These are phyloP conservation scores for Beauveria sp. DNA, from an alignment of 2,329 filamentous ascomycete genomes.

Conservation along the genomic window DNA sequence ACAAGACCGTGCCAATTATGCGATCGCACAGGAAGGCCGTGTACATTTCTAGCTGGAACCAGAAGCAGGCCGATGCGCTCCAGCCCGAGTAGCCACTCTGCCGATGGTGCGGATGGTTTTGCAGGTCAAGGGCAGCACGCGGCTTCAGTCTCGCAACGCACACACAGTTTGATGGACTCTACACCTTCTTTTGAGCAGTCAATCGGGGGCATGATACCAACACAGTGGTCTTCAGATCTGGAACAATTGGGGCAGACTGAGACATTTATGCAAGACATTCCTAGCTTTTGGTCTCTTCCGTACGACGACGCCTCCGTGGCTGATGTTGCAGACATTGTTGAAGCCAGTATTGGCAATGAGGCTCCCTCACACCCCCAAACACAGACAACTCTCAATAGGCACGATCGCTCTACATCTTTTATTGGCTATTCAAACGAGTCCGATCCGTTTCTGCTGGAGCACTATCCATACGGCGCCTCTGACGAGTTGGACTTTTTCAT, in stretches of 20 bases:
- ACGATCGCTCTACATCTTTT: conserved; percentile 10
- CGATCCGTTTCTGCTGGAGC: conserved; percentile 16
- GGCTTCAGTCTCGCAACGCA: background rate
- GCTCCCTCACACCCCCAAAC: background rate
- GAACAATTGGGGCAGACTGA: background rate
- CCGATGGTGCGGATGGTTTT: background rate
- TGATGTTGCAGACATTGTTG: background rate
- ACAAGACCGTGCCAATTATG: conserved; percentile 20
- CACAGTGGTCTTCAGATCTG: background rate
- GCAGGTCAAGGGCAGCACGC: background rate
- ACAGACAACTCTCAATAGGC: background rate
- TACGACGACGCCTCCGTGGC: background rate
- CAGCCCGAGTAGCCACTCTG: background rate
- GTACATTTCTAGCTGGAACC: conserved; percentile 16
- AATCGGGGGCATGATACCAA: background rate
- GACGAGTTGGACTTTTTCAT: conserved; percentile 24
- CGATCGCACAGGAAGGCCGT: conserved; percentile 16
- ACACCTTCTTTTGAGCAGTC: background rate
- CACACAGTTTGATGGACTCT: background rate
- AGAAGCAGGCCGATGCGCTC: background rate
- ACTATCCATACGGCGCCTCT: conserved; percentile 18
- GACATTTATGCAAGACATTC: background rate
- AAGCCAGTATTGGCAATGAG: background rate
- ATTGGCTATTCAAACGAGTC: conserved; percentile 10
- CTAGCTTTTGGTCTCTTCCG: background rate